Percentiles rank a stretch among this genome's conserved stretches.
Conservation (phyloP, 129 eudicot genomes). For the Scalesia atractyloides region DNA sequence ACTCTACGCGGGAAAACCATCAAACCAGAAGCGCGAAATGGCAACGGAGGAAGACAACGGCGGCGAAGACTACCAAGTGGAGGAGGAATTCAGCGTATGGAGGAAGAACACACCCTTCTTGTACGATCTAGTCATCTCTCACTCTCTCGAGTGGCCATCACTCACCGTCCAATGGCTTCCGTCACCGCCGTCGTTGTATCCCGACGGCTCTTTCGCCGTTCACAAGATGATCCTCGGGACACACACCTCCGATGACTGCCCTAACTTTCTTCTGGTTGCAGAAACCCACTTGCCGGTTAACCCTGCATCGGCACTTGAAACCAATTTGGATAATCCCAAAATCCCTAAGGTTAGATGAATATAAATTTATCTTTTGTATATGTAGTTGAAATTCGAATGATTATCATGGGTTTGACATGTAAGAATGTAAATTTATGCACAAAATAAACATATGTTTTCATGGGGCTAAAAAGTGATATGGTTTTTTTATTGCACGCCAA, state of each 20-base stretch:
- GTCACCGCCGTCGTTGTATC: conserved; percentile 45
- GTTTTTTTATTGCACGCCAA: conserved; percentile 18
- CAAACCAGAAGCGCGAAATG: conserved; percentile 30
- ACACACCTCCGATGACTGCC: conserved; percentile 80
- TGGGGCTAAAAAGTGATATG: neutral
- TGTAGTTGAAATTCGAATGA: neutral
- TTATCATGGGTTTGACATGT: neutral
- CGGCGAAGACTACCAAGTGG: conserved; percentile 52
- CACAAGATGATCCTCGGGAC: conserved; percentile 88
- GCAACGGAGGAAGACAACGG: conserved; percentile 37
- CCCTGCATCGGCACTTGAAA: conserved; percentile 43
- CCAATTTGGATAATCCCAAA: conserved; percentile 43
- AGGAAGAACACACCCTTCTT: conserved; percentile 85
- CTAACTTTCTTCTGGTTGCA: conserved; percentile 81
- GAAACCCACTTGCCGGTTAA: conserved; percentile 69
- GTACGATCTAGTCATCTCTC: conserved; percentile 75
- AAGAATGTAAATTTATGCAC: neutral
- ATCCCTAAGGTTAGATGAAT: conserved; percentile 58
- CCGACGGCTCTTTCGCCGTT: conserved; percentile 54
- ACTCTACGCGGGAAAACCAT: conserved; percentile 36
- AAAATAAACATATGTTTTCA: neutral
- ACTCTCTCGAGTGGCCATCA: conserved; percentile 94
- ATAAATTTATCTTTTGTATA: neutral
- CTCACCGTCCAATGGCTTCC: conserved; percentile 99
- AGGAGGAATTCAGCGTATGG: conserved; percentile 84